phyloP scores from a whole-genome alignment of 1,284 basidiomycete genomes.

The Trametes pubescens region DNA sequence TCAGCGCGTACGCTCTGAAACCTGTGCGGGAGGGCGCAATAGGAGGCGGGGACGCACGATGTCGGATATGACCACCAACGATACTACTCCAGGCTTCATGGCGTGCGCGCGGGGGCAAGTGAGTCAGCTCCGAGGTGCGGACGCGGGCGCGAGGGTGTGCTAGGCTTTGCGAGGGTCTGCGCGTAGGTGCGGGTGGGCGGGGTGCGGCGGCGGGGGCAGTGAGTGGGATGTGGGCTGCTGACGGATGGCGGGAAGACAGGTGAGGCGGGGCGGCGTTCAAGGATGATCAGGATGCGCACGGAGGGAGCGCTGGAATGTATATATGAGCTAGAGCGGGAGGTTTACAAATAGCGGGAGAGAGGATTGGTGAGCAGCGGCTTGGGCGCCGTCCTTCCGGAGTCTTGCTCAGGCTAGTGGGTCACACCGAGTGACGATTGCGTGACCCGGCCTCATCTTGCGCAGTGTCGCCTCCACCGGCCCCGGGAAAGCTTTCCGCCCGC shows the following conservation, averaged over 20 bases:
- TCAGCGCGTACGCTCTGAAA: conserved; percentile 11
- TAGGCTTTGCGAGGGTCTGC: conserved; percentile 8
- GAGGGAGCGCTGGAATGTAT: conserved; percentile 30
- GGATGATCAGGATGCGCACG: conserved; percentile 18
- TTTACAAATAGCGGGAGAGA: conserved; percentile 34
- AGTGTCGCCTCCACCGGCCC: background rate
- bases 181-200: conserved; percentile 7
- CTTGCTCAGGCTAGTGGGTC: conserved; percentile 22
- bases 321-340: conserved; percentile 29
- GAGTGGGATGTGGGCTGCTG: conserved; percentile 4
- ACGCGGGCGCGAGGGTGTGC: conserved; percentile 14
- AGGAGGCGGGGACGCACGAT: conserved; percentile 56
- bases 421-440: conserved; percentile 26
- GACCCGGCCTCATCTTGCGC: conserved; percentile 13
- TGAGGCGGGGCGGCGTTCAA: conserved; percentile 16
- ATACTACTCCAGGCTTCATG: conserved; percentile 54
- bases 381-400: conserved; percentile 29
- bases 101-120: conserved; percentile 14
- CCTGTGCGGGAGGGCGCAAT: conserved; percentile 17
- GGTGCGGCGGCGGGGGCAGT: conserved; percentile 1
- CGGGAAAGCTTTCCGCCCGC: background rate
- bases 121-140: conserved; percentile 16
- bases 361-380: conserved; percentile 35
- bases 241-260: conserved; percentile 14
- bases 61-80: conserved; percentile 76